Evolutionary conservation across 2,329 filamentous ascomycete genomes (phyloP).

Genomic region (Magnaporthales sp.): DNA sequence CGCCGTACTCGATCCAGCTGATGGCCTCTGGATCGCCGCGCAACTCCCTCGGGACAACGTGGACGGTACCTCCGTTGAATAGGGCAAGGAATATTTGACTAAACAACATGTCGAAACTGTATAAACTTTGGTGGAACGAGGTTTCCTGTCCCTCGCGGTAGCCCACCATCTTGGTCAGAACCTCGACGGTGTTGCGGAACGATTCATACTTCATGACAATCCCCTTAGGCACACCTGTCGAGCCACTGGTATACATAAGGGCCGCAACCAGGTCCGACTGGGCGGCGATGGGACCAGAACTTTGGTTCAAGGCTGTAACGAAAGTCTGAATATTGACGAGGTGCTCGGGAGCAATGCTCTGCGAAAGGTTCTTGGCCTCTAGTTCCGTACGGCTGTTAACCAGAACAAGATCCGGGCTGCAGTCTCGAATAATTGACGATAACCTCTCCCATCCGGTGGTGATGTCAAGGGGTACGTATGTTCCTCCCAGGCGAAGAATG

Average conservation of each 20-base stretch:
- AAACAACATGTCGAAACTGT: constrained; percentile 22
- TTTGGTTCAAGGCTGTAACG: constrained; percentile 25
- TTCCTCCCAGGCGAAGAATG: too few relatives aligned
- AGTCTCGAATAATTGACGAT: too few relatives aligned
- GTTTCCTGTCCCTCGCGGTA: neutral
- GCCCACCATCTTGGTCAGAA: constrained; percentile 10
- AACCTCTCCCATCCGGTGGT: too few relatives aligned
- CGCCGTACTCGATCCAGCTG: neutral
- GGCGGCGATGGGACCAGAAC: neutral
- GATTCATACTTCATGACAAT: constrained; percentile 23
- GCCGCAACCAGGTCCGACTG: constrained; percentile 3
- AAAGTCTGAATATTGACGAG: constrained; percentile 27
- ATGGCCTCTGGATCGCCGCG: constrained; percentile 26
- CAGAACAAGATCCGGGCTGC: too few relatives aligned
- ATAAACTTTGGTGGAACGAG: constrained; percentile 24
- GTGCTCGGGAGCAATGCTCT: constrained; percentile 19
- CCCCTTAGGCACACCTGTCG: constrained; percentile 28
- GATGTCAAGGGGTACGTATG: too few relatives aligned
- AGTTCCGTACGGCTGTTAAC: too few relatives aligned
- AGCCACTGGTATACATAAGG: constrained; percentile 25
- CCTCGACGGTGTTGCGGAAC: constrained; percentile 20
- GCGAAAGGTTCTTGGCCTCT: constrained; percentile 5
- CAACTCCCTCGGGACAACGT: constrained; percentile 20
- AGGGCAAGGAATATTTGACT: constrained; percentile 27
- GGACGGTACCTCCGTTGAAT: constrained; percentile 24